These are phyloP conservation scores for Cutaneotrichosporon sp. DNA, from an alignment of 1,284 basidiomycete genomes.

Conservation along the genomic window DNA sequence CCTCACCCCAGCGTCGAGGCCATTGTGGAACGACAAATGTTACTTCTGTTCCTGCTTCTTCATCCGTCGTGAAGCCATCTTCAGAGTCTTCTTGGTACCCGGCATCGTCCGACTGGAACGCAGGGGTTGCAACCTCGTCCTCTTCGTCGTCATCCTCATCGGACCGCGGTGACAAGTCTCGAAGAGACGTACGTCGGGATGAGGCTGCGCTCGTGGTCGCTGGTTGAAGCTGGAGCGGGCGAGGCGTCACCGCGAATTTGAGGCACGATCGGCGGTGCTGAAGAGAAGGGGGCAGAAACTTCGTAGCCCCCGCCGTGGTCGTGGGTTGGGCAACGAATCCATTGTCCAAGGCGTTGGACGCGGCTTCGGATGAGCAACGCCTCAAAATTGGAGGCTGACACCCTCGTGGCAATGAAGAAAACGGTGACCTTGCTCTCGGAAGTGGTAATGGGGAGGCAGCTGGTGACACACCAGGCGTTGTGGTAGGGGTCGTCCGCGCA, in stretches of 20 bases:
- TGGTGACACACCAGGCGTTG: not conserved
- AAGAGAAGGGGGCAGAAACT: not conserved
- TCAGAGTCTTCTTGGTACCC: slow-evolving; percentile 23
- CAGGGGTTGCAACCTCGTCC: slow-evolving; percentile 9
- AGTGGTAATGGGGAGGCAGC: not conserved
- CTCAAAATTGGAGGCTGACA: slow-evolving; percentile 14
- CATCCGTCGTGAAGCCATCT: slow-evolving; percentile 21
- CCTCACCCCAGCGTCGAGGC: too few relatives aligned
- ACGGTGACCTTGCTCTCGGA: not conserved
- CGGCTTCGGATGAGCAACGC: slow-evolving; percentile 4
- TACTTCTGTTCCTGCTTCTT: slow-evolving; percentile 2
- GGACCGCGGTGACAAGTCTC: not conserved
- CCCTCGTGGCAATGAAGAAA: not conserved
- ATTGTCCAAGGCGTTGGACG: not conserved
- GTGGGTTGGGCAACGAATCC: not conserved
- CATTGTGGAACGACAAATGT: too few relatives aligned
- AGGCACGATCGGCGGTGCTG: slow-evolving; percentile 16
- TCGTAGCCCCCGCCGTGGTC: not conserved
- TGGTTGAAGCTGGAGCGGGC: slow-evolving; percentile 12
- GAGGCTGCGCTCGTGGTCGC: not conserved
- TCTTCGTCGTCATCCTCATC: slow-evolving; percentile 11
- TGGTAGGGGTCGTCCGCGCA: not conserved
- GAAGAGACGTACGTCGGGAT: not conserved
- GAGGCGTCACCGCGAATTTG: slow-evolving; percentile 21
- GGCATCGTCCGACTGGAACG: slow-evolving; percentile 10